phyloP scores from a whole-genome alignment of 768 basidiomycete species.

The Russula dissimulans region DNA sequence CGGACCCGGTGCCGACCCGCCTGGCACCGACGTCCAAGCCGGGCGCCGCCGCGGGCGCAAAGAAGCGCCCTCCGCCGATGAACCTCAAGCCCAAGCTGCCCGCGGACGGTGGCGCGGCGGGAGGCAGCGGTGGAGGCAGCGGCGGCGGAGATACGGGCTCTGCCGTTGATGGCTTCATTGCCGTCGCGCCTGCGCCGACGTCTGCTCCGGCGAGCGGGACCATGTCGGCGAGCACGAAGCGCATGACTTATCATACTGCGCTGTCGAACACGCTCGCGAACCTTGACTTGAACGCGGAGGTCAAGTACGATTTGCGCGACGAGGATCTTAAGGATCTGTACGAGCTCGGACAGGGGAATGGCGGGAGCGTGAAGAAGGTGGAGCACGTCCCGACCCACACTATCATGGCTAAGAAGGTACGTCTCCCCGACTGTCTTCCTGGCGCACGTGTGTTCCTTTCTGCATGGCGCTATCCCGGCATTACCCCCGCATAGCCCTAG shows the following conservation, averaged over 20 bases:
- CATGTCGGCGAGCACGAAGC: conserved; percentile 40
- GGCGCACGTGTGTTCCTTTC: background rate
- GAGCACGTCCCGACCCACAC: conserved; percentile 85
- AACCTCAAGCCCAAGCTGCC: conserved; percentile 65
- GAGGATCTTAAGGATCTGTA: conserved; percentile 87
- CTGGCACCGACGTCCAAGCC: conserved; percentile 26
- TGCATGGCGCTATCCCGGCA: background rate
- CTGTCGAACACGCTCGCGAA: conserved; percentile 80
- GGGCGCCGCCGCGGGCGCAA: conserved; percentile 34
- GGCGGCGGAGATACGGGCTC: conserved; percentile 6
- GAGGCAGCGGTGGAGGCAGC: conserved; percentile 13
- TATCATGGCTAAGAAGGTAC: conserved; percentile 96
- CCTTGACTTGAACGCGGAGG: conserved; percentile 77
- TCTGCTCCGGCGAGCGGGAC: conserved; percentile 45
- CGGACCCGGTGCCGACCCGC: conserved; percentile 29
- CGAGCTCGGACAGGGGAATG: conserved; percentile 93
- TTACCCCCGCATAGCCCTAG: too few relatives aligned
- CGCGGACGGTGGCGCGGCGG: background rate
- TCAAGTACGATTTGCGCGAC: conserved; percentile 73
- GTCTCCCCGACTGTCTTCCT: conserved; percentile 21
- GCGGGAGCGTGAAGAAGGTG: conserved; percentile 95
- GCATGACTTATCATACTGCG: conserved; percentile 70
- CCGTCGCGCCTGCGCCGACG: conserved; percentile 37
- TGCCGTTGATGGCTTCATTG: conserved; percentile 39
- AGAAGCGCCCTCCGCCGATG: conserved; percentile 80